phyloP scores from a whole-genome alignment of 2,329 filamentous ascomycete genomes.

The Xylariales sp. region DNA sequence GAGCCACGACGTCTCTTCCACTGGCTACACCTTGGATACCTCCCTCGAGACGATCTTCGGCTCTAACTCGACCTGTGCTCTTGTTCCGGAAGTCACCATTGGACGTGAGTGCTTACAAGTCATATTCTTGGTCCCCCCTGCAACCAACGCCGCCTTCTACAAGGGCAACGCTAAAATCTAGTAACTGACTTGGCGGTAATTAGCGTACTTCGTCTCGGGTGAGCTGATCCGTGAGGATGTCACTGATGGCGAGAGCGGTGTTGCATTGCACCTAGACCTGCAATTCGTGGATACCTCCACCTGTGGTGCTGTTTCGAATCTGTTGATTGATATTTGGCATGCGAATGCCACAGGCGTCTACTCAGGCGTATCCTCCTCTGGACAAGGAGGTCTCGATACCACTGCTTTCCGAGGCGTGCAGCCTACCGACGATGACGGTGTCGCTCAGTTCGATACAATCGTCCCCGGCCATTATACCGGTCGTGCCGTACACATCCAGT shows the following conservation, averaged over 20 bases:
- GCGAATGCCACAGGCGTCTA: constrained; percentile 35
- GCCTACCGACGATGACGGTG: constrained; percentile 34
- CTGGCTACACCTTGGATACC: constrained; percentile 31
- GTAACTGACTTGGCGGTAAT: no score
- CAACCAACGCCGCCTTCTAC: no score
- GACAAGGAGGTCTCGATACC: constrained; percentile 37
- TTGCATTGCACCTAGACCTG: constrained; percentile 34
- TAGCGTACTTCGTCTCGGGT: constrained; percentile 30
- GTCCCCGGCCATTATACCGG: constrained; percentile 41
- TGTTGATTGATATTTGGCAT: constrained; percentile 34
- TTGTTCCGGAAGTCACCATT: constrained; percentile 25
- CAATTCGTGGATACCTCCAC: constrained; percentile 33
- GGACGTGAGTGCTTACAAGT: no score
- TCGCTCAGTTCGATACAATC: constrained; percentile 35
- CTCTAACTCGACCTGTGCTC: constrained; percentile 23
- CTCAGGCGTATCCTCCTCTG: constrained; percentile 35
- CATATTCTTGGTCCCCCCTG: no score
- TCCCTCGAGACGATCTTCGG: constrained; percentile 29
- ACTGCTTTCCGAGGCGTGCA: constrained; percentile 39
- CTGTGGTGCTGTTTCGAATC: constrained; percentile 27
- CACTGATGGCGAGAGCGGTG: constrained; percentile 31
- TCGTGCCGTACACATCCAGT: constrained; percentile 43
- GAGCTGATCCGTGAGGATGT: constrained; percentile 32
- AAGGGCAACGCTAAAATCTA: no score
- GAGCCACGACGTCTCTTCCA: constrained; percentile 18